Conservation (phyloP, 176 grass and related monocot species). For the Rhynchospora breviuscula region DNA sequence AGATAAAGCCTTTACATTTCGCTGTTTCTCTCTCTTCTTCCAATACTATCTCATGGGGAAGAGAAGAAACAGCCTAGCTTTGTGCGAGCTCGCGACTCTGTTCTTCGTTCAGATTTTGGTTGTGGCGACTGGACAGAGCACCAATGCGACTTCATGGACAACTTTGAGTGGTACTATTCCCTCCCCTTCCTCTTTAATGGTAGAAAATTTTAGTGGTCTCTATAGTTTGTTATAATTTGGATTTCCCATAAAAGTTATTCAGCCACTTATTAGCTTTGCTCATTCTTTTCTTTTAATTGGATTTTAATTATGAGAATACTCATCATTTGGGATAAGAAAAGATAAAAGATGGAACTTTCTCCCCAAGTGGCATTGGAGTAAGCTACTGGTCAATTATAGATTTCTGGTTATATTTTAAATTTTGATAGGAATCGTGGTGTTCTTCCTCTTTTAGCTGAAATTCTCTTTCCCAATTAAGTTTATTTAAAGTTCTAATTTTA, state of each 20-base stretch:
- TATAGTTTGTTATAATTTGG: not conserved
- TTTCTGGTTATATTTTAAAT: not conserved
- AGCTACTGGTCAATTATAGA: not conserved
- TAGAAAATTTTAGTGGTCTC: not conserved
- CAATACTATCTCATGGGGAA: slow-evolving; percentile 9
- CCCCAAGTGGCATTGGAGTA: not conserved
- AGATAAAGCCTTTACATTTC: not conserved
- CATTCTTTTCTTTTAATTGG: not conserved
- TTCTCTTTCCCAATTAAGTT: slow-evolving; percentile 11
- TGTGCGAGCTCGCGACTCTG: not conserved
- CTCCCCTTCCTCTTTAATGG: not conserved
- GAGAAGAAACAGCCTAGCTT: not conserved
- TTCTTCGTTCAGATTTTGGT: slow-evolving; percentile 32
- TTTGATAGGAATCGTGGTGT: not conserved
- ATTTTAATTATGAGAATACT: not conserved
- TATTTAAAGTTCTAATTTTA: not conserved
- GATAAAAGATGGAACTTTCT: not conserved
- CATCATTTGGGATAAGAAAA: not conserved
- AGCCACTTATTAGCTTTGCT: not conserved
- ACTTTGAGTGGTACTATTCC: slow-evolving; percentile 49
- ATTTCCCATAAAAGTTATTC: not conserved
- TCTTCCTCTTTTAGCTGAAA: not conserved
- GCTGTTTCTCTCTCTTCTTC: not conserved
- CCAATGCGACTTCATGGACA: slow-evolving; percentile 26
- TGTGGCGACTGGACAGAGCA: slow-evolving; percentile 20